phyloP scores from a whole-genome alignment of 1,284 basidiomycete genomes.

The Boletus semigastroideus region DNA sequence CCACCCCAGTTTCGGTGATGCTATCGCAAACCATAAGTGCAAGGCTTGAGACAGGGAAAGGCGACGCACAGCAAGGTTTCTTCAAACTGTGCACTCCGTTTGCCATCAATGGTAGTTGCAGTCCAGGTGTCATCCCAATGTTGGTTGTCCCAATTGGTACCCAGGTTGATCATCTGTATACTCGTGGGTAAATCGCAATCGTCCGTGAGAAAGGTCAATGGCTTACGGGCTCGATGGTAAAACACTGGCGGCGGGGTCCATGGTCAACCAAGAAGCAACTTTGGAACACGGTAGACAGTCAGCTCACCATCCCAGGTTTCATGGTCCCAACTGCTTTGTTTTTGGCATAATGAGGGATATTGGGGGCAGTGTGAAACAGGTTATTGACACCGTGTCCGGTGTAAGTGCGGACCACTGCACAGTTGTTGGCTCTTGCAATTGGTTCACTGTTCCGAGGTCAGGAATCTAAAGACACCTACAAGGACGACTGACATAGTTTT shows the following conservation, averaged over 20 bases:
- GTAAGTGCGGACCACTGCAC: conserved; percentile 84
- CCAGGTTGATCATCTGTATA: conserved; percentile 87
- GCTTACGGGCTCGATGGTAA: conserved; percentile 79
- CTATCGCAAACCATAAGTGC: conserved; percentile 42
- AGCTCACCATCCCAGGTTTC: conserved; percentile 78
- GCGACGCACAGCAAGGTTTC: conserved; percentile 82
- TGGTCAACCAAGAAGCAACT: conserved; percentile 6
- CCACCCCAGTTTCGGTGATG: conserved; percentile 89
- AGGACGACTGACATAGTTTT: conserved; percentile 67
- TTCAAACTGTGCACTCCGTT: conserved; percentile 91
- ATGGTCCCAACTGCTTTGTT: conserved; percentile 82
- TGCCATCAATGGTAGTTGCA: conserved; percentile 87
- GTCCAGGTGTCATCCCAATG: conserved; percentile 96
- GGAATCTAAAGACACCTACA: conserved; percentile 2
- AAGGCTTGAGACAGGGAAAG: conserved; percentile 1
- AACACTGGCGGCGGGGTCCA: conserved; percentile 41
- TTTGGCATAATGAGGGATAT: conserved; percentile 84
- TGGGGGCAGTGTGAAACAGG: conserved; percentile 75
- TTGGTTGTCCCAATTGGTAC: conserved; percentile 65
- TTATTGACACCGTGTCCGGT: conserved; percentile 91
- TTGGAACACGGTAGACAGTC: not conserved
- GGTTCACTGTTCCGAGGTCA: conserved; percentile 60
- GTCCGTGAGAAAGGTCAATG: not conserved
- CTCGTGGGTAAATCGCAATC: not conserved
- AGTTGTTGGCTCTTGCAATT: conserved; percentile 76